phyloP scores from a whole-genome alignment of 495 filamentous ascomycete species.

The Parachaetomium inaequale region DNA sequence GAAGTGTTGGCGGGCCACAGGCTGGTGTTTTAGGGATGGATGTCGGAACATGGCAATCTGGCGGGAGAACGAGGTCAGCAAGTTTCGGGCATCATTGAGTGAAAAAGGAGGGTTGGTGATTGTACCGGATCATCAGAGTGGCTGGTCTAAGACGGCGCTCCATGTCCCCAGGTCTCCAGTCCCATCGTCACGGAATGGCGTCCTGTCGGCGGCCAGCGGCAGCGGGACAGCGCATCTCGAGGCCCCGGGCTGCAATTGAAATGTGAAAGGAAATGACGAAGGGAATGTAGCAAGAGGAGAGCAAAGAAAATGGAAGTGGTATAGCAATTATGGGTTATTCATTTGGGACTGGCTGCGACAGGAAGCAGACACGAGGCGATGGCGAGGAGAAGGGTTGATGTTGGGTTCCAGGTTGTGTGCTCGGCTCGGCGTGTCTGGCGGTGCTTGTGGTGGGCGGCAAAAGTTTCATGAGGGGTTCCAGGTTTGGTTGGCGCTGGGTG shows the following conservation, averaged over 20 bases:
- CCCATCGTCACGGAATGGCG: background rate
- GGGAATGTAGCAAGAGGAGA: background rate
- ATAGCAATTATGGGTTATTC: background rate
- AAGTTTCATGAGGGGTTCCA: constrained; percentile 13
- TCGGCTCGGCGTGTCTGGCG: background rate
- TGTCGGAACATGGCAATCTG: background rate
- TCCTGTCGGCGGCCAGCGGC: background rate
- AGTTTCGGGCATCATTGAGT: background rate
- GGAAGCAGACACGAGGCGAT: background rate
- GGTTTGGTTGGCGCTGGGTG: constrained; percentile 8
- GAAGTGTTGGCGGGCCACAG: background rate
- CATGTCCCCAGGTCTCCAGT: background rate
- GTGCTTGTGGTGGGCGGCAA: constrained; percentile 5
- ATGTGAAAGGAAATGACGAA: too few species aligned
- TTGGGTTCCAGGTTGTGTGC: background rate
- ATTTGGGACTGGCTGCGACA: background rate
- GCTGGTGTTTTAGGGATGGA: background rate
- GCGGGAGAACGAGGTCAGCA: background rate
- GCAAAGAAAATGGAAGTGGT: background rate
- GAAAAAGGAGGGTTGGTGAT: background rate
- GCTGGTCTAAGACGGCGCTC: background rate
- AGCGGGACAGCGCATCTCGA: background rate
- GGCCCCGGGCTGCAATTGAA: background rate
- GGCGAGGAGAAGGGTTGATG: constrained; percentile 1
- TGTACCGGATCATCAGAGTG: background rate